A percentile compares a stretch with the other conserved stretches of the same genome.
Evolutionary conservation across 2,329 filamentous ascomycete species (phyloP).

Genomic region (Colletotrichum abscissum): DNA sequence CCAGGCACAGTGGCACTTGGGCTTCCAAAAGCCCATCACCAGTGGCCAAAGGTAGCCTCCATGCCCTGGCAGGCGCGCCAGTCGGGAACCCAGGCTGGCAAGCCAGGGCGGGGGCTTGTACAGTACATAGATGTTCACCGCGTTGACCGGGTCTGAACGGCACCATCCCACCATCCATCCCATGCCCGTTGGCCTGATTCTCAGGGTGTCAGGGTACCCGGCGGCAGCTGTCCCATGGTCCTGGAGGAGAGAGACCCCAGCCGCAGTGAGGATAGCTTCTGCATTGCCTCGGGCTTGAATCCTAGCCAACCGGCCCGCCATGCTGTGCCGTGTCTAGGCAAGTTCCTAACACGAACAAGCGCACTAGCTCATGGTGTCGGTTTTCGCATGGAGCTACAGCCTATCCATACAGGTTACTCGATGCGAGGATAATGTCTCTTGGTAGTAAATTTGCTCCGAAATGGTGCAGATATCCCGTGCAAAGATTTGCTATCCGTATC

Average conservation of each 20-base stretch:
- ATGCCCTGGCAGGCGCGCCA: slow-evolving; percentile 21
- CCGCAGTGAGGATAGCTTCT: slow-evolving; percentile 2
- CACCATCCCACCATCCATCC: neutral
- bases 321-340: neutral
- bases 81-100: slow-evolving; percentile 18
- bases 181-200: neutral
- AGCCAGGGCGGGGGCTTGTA: neutral
- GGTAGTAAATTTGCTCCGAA: too few species aligned
- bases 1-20: neutral
- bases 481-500: too few species aligned
- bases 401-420: neutral
- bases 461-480: too few species aligned
- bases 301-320: neutral
- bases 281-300: neutral
- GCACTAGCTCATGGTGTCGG: neutral
- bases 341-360: neutral
- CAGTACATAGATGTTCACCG: neutral
- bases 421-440: neutral
- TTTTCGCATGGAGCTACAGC: neutral
- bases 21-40: neutral
- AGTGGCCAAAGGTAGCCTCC: neutral
- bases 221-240: slow-evolving; percentile 8
- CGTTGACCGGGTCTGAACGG: slow-evolving; percentile 1
- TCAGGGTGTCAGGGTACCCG: neutral
- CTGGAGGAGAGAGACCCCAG: slow-evolving; percentile 8